Evolutionary conservation across 371 early-diverging fungal genomes (phyloP), one percentile per base, ranked within the genome.

Genomic region (Syncephalastrum racemosum): DNA sequence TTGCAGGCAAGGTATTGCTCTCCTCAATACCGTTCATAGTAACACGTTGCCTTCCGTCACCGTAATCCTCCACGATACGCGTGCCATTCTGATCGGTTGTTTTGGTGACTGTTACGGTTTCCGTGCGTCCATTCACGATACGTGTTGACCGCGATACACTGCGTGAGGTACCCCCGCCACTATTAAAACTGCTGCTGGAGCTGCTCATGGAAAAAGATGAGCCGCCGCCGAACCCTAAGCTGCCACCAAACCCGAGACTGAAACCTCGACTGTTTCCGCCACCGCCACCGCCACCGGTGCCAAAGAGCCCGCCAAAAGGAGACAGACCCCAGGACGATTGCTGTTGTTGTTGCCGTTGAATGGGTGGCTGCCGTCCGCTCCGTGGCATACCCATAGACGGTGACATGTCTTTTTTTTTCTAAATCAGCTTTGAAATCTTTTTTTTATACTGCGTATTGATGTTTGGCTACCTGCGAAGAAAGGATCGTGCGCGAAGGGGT

Each of bases 21-120:
- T 67, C 67, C 49, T 70, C 68, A 19, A 73, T 53, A 1, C 77
- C 77, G 46, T 77, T 77, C 3, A 74, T 55, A 7, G 58, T 52
- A 0, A 58, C 56, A 13, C 66, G 63, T 24, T 54, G 58, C 39
- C 53, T 48, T 0, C 79, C 75, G 44, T 73, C 59, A 4, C 71
- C 66, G 44, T 70, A 72, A 46, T 79, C 75, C 54, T 79, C 75
- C 19, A 60, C 71, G 2, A 72, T 56, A 62, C n/a, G 42, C 4
- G 56, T 56, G 56, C 63, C 75, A 47, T 67, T 53, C 50, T 56
- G 57, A 36, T 76, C 68, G n/a, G 53, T 59, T 19, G 72, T 64
- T 24, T 64, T 66, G 12, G 77, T 76, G 23, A 68, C 58, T 22
- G 63, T 64, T 6, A 70, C 60, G 14, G 64, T 68, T 50, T 72